These are phyloP conservation scores for Rhynchosporium secalis DNA, from an alignment of 2,329 filamentous ascomycete species.

Conservation along the genomic window DNA sequence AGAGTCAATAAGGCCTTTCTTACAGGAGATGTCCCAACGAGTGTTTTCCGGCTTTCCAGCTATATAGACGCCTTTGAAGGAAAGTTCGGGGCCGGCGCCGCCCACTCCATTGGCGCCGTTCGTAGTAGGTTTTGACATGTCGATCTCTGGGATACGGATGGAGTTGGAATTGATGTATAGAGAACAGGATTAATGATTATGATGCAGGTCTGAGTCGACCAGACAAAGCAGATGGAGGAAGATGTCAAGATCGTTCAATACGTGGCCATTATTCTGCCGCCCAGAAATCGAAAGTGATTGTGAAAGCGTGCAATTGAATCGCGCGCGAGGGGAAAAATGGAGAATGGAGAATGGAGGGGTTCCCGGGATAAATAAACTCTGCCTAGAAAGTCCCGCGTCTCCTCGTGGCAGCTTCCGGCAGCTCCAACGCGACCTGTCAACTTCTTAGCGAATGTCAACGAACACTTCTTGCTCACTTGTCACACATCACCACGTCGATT, in stretches of 20 bases:
- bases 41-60: slow-evolving; percentile 34
- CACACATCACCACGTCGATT: slow-evolving; percentile 14
- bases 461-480: neutral
- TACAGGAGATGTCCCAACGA: slow-evolving; percentile 40
- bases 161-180: neutral
- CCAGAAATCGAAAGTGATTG: slow-evolving; percentile 1
- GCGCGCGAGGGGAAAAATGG: neutral
- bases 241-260: neutral
- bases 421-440: neutral
- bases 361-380: slow-evolving; percentile 8
- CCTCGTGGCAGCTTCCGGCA: neutral
- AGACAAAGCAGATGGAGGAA: neutral
- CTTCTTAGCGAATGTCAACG: neutral
- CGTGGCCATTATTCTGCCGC: slow-evolving; percentile 7
- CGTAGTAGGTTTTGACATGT: neutral
- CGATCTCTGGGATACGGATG: neutral
- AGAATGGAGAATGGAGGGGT: neutral
- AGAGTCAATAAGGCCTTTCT: slow-evolving; percentile 35
- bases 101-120: slow-evolving; percentile 3
- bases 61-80: slow-evolving; percentile 38
- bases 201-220: neutral
- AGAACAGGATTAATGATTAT: slow-evolving; percentile 4
- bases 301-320: neutral
- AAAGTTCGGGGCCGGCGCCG: slow-evolving; percentile 17
- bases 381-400: neutral